phyloP scores from a whole-genome alignment of 164 flowering plant genomes.

The Nymphaea thermarum region DNA sequence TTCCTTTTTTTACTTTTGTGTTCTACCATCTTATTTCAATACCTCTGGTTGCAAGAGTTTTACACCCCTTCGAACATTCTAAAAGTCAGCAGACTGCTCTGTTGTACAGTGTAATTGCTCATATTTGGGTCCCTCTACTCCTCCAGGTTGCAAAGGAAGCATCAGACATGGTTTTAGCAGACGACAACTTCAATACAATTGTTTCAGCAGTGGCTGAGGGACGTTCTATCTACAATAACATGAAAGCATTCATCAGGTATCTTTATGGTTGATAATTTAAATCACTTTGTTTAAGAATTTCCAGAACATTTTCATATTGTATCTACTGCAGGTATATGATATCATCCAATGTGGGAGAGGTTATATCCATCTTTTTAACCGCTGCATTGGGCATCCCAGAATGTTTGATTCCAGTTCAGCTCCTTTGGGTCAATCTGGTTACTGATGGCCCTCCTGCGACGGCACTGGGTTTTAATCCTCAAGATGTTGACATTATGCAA shows the following conservation, averaged over 20 bases:
- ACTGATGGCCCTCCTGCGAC: conserved; percentile 99
- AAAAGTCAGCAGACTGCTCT: too few species aligned
- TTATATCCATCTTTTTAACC: conserved; percentile 79
- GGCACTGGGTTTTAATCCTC: conserved; percentile 91
- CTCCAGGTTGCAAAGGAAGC: conserved; percentile 95
- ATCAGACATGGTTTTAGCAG: conserved; percentile 90
- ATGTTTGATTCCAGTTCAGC: conserved; percentile 88
- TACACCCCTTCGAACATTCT: too few species aligned
- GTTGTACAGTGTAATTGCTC: too few species aligned
- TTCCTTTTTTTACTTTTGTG: too few species aligned
- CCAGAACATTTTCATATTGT: neutral
- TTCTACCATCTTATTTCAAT: too few species aligned
- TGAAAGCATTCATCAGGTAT: conserved; percentile 94
- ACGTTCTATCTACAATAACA: conserved; percentile 77
- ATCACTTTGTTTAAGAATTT: neutral
- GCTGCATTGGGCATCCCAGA: conserved; percentile 89
- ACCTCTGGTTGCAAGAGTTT: too few species aligned
- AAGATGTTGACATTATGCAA: conserved; percentile 77
- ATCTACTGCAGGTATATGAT: conserved; percentile 78
- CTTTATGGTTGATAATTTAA: neutral
- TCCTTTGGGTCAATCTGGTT: conserved; percentile 92
- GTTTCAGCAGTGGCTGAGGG: conserved; percentile 92
- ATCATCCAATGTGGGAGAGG: conserved; percentile 94
- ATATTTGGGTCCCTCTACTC: neutral
- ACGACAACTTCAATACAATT: conserved; percentile 81